These are phyloP conservation scores for Allium cepa DNA, from an alignment of 106 monocot species.

Conservation along the genomic window DNA sequence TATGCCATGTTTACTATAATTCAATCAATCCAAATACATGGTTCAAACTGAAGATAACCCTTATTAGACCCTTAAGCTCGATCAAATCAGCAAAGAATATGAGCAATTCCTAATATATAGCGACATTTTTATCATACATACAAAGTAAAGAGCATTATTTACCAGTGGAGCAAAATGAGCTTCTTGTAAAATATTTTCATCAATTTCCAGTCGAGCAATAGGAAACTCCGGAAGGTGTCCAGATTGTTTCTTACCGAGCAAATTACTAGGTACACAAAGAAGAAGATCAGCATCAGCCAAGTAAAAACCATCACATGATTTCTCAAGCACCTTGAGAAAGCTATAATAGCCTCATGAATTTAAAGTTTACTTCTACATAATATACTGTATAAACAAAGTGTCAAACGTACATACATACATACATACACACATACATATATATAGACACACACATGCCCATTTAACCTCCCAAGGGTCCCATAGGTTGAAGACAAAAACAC, in stretches of 20 bases:
- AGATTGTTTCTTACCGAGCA: conserved; percentile 96
- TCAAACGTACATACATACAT: too few species aligned
- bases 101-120: too few species aligned
- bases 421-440: too few species aligned
- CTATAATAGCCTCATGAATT: background rate
- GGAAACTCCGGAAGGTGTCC: conserved; percentile 98
- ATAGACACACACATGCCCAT: conserved; percentile 12
- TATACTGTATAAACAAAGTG: too few species aligned
- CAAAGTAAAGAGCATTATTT: conserved; percentile 8
- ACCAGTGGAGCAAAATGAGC: conserved; percentile 95
- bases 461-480: conserved; percentile 46
- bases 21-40: too few species aligned
- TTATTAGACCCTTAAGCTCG: too few species aligned
- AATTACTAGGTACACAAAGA: conserved; percentile 81
- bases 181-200: conserved; percentile 88
- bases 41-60: too few species aligned
- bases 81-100: too few species aligned
- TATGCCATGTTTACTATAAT: background rate
- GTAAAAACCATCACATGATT: conserved; percentile 87
- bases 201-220: conserved; percentile 84
- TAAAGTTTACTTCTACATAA: background rate
- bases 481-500: conserved; percentile 70
- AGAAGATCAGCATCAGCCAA: conserved; percentile 80
- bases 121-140: too few species aligned
- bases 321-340: conserved; percentile 52